These are phyloP conservation scores for Cymbopogon citratus DNA, from an alignment of 176 grass and related monocot genomes.

Conservation along the genomic window DNA sequence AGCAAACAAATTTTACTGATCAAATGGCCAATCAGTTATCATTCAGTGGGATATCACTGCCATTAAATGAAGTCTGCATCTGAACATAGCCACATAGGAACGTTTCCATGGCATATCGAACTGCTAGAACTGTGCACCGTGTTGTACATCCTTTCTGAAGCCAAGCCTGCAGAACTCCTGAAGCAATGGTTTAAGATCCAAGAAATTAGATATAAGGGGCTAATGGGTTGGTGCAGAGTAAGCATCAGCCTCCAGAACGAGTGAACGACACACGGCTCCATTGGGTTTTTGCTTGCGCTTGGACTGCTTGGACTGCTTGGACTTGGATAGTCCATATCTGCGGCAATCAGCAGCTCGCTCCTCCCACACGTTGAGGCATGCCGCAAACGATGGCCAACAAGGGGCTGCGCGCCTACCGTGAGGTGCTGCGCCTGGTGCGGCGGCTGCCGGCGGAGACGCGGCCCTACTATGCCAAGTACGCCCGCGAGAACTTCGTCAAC, in stretches of 20 bases:
- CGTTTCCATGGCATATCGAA: background rate
- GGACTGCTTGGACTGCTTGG: background rate
- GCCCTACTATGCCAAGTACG: slow-evolving; percentile 82
- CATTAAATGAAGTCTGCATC: background rate
- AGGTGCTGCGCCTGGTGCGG: slow-evolving; percentile 69
- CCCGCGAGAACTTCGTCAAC: slow-evolving; percentile 97
- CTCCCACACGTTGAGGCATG: background rate
- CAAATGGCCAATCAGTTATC: background rate
- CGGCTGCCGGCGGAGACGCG: slow-evolving; percentile 68
- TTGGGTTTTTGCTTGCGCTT: background rate
- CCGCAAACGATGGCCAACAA: slow-evolving; percentile 6
- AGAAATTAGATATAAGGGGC: background rate
- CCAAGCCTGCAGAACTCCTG: background rate
- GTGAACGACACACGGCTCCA: background rate
- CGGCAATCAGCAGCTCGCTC: background rate
- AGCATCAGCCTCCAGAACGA: no score
- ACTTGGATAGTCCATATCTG: background rate
- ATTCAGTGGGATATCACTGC: background rate
- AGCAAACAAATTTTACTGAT: background rate
- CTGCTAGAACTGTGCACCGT: background rate
- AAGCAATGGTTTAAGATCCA: background rate
- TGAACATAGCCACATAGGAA: background rate
- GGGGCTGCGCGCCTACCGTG: slow-evolving; percentile 64
- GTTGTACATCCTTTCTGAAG: background rate
- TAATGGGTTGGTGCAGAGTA: no score